A percentile compares a stretch with the other conserved stretches of the same genome.
Conservation (phyloP, 495 filamentous ascomycete genomes). For the Penicillium lagena region DNA sequence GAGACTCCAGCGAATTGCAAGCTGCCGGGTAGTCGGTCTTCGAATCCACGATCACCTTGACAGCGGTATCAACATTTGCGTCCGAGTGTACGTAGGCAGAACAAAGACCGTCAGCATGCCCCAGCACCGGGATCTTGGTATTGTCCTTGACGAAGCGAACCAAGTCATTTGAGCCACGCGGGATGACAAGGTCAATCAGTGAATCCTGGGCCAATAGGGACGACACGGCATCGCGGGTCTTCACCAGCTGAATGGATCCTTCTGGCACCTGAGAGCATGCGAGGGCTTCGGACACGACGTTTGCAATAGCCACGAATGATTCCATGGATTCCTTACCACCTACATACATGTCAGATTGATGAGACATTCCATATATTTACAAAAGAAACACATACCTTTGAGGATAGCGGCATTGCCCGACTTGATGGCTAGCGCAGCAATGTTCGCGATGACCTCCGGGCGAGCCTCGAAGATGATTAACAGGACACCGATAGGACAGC, state of each 20-base stretch:
- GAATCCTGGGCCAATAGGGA: slow-evolving; percentile 76
- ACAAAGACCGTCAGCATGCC: slow-evolving; percentile 94
- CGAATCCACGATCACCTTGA: slow-evolving; percentile 78
- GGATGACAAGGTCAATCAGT: slow-evolving; percentile 92
- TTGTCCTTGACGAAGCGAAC: slow-evolving; percentile 83
- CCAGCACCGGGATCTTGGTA: slow-evolving; percentile 92
- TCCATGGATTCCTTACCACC: slow-evolving; percentile 93
- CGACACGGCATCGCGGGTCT: slow-evolving; percentile 80
- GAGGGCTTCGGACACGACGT: slow-evolving; percentile 75
- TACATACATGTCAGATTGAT: slow-evolving; percentile 17
- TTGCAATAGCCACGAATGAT: slow-evolving; percentile 84
- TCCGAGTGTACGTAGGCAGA: slow-evolving; percentile 79
- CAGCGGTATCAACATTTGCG: slow-evolving; percentile 64
- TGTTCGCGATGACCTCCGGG: slow-evolving; percentile 98
- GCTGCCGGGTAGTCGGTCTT: slow-evolving; percentile 95
- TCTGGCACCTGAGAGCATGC: slow-evolving; percentile 72
- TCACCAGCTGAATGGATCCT: slow-evolving; percentile 84
- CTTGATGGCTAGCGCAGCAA: slow-evolving; percentile 93
- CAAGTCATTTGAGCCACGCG: slow-evolving; percentile 87
- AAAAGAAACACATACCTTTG: slow-evolving; percentile 54
- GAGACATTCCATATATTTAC: neutral
- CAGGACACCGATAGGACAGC: slow-evolving; percentile 91
- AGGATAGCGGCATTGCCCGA: slow-evolving; percentile 96
- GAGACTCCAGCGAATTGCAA: slow-evolving; percentile 86
- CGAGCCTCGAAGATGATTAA: slow-evolving; percentile 97